Evolutionary conservation across 2,329 filamentous ascomycete species (phyloP), one percentile per base, ranked within the genome.

Genomic region (Ampelomyces quisqualis): DNA sequence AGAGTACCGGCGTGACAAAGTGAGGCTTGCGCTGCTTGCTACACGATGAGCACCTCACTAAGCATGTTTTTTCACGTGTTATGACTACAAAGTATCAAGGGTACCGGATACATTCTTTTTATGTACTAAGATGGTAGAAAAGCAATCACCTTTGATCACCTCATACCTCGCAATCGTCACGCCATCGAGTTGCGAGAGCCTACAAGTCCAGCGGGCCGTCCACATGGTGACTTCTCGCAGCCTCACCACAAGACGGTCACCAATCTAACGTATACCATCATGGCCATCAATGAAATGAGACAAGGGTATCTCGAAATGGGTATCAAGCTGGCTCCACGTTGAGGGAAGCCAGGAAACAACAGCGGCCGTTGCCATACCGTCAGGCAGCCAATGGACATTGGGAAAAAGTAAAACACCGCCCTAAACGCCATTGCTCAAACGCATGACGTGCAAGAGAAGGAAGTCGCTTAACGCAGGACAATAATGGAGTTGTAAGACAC

Each of bases 401-500:
- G 11, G 11, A 21, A 14, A 31, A 18, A 23, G 5, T 11, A 32
- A 19, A 13, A 23, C 36, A 26, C 14, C 24, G 14, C 31, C 24
- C 33, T 33, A 26, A 47, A 57, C 53, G 49, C 57, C 57, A 23
- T 36, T 47, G 47, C 55, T 47, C 24, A 35, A 45, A 42, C 32
- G 49, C 51, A 50, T 33, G 34, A 20, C 28, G 28, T 33, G 22
- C 22, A 38, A 29, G 40, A 26, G 15, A 34, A 35, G 40, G 24
- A 34, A 47, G 51, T 39, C 56, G 58, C 54, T 62, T 46, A 60
- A 53, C 47, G 55, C 54, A 56, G 29, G 49, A 58, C 36, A 48
- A 34, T 29, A 49, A 34, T 43, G 32, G 23, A 44, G 30, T 42
- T 42, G 40, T 34, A 29, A 28, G 57, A 38, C 27, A 32, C 34